Conservation (phyloP, 805 yeast genomes). For the Ascoidea tarda region DNA sequence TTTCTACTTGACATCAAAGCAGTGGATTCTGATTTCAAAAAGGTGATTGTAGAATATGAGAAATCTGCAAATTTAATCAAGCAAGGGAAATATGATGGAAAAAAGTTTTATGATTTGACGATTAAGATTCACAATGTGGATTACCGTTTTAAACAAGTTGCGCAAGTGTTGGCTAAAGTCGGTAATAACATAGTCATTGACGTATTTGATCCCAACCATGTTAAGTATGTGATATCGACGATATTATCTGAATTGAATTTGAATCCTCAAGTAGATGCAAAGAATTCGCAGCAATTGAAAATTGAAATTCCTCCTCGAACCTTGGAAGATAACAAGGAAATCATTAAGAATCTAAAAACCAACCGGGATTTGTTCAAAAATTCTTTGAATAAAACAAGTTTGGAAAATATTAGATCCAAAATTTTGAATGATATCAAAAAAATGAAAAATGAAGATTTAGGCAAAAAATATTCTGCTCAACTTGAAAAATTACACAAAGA, state of each 20-base stretch:
- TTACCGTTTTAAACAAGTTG: constrained; percentile 43
- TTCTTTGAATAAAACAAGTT: constrained; percentile 15
- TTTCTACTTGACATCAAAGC: background rate
- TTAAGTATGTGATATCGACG: constrained; percentile 55
- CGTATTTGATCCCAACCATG: constrained; percentile 70
- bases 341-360: constrained; percentile 48
- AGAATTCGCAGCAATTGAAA: constrained; percentile 57
- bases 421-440: no score
- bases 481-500: background rate
- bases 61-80: constrained; percentile 47
- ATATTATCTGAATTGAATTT: constrained; percentile 59
- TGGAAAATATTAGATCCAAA: background rate
- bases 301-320: constrained; percentile 68
- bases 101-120: constrained; percentile 43
- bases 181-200: constrained; percentile 57
- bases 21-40: constrained; percentile 4
- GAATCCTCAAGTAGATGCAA: constrained; percentile 67
- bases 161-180: constrained; percentile 60
- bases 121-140: constrained; percentile 34
- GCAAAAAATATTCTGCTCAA: background rate
- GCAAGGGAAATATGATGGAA: constrained; percentile 57
- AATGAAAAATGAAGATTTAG: background rate
- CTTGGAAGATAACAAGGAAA: constrained; percentile 43
- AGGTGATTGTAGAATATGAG: constrained; percentile 21
- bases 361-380: constrained; percentile 49